Evolutionary conservation across 495 filamentous ascomycete genomes (phyloP).

Genomic region (Patellaria atrata): DNA sequence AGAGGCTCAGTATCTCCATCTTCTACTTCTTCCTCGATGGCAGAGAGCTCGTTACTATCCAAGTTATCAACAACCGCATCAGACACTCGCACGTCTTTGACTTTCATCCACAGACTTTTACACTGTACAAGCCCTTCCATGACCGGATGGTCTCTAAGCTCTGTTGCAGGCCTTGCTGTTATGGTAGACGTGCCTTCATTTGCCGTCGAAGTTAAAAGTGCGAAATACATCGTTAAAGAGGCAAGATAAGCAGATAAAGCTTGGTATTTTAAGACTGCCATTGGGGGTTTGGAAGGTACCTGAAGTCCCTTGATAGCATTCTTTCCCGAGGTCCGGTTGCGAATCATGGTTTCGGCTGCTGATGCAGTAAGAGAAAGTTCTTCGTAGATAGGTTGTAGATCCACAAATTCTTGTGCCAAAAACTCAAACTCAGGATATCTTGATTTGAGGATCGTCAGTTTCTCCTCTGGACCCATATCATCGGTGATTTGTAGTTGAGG

Average conservation of each 20-base stretch:
- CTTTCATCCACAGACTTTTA: constrained; percentile 62
- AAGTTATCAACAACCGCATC: constrained; percentile 24
- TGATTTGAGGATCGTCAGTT: constrained; percentile 56
- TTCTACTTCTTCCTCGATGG: constrained; percentile 26
- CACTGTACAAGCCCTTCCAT: constrained; percentile 75
- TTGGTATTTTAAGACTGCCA: constrained; percentile 54
- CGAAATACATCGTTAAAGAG: constrained; percentile 83
- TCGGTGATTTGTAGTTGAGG: constrained; percentile 69
- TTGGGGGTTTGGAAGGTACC: constrained; percentile 18
- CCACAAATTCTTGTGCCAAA: constrained; percentile 62
- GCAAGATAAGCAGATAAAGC: constrained; percentile 74
- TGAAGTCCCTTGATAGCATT: background rate
- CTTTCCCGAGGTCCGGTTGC: constrained; percentile 9
- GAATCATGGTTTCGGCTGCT: constrained; percentile 32
- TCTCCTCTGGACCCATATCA: constrained; percentile 61
- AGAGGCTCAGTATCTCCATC: constrained; percentile 1
- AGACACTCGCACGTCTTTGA: constrained; percentile 42
- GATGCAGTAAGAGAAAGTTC: constrained; percentile 43
- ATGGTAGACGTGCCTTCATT: constrained; percentile 32
- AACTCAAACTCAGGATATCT: constrained; percentile 87
- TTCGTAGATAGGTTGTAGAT: constrained; percentile 49
- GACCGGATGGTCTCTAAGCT: constrained; percentile 73
- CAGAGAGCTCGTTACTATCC: constrained; percentile 24
- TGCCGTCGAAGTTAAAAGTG: constrained; percentile 63
- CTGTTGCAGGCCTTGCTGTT: constrained; percentile 45